phyloP scores from a whole-genome alignment of 345 rosid species.

The Citrus australasica region DNA sequence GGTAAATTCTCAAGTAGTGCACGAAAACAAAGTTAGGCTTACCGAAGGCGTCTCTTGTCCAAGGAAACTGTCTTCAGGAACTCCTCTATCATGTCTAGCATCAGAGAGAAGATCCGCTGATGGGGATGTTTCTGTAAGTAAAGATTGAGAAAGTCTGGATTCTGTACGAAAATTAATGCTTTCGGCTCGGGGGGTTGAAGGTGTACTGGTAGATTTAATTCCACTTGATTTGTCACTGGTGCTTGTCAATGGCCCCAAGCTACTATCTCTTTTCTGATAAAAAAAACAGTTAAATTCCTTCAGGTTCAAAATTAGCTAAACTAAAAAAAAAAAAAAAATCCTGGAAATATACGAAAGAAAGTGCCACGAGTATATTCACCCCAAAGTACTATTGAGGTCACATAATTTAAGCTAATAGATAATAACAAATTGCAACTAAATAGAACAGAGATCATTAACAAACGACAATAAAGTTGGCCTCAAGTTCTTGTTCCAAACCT shows the following conservation, averaged over 20 bases:
- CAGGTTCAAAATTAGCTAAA: constrained; percentile 14
- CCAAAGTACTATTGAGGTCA: not conserved
- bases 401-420: not conserved
- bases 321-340: not conserved
- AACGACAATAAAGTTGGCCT: not conserved
- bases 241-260: constrained; percentile 52
- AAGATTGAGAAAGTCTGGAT: constrained; percentile 65
- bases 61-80: constrained; percentile 60
- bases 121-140: constrained; percentile 68
- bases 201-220: constrained; percentile 80
- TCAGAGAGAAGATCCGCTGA: constrained; percentile 61
- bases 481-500: not conserved
- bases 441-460: not conserved
- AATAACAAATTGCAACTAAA: not conserved
- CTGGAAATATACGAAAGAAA: not conserved
- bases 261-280: constrained; percentile 79
- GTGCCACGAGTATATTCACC: not conserved
- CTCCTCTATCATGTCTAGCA: constrained; percentile 61
- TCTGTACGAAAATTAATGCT: constrained; percentile 61
- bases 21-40: constrained; percentile 15
- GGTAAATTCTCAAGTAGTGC: not conserved
- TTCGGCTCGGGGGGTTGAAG: constrained; percentile 94
- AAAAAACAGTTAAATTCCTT: constrained; percentile 12
- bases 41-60: constrained; percentile 85
- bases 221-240: constrained; percentile 89